These are phyloP conservation scores for Leptographium radiaticola DNA, from an alignment of 2,329 filamentous ascomycete genomes.

Conservation along the genomic window DNA sequence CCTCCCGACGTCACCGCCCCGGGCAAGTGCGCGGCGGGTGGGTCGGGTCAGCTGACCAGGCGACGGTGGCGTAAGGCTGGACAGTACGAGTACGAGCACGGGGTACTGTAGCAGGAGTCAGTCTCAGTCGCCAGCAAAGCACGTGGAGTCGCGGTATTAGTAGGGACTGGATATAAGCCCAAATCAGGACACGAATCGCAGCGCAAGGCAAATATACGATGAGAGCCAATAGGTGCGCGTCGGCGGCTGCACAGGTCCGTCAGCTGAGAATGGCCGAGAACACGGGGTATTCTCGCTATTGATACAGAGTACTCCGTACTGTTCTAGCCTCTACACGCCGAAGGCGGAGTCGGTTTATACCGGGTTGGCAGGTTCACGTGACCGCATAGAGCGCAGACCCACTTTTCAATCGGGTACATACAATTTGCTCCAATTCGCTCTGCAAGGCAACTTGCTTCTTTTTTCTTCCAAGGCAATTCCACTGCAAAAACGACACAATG, in stretches of 20 bases:
- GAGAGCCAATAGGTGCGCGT: too few species aligned
- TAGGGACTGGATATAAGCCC: too few species aligned
- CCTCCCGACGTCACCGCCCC: constrained; percentile 5
- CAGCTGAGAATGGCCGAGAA: too few species aligned
- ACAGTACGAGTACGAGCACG: neutral
- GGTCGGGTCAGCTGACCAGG: neutral
- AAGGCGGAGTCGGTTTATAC: neutral
- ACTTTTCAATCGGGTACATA: neutral
- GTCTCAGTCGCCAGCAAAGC: too few species aligned
- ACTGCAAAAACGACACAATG: constrained; percentile 4
- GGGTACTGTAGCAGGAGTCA: neutral
- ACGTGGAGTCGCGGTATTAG: too few species aligned
- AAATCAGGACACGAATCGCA: too few species aligned
- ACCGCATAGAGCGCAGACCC: neutral
- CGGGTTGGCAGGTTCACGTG: neutral
- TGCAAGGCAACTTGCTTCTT: neutral
- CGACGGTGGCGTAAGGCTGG: neutral
- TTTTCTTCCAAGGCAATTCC: neutral
- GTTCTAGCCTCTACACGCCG: too few species aligned
- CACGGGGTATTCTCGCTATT: too few species aligned
- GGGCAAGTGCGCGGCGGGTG: neutral
- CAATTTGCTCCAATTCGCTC: neutral
- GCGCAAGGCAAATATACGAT: too few species aligned
- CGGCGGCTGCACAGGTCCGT: too few species aligned
- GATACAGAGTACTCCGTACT: too few species aligned